Base-by-base conservation (phyloP, 2,329 filamentous ascomycete species). In the Penicillium crustosum region DNA sequence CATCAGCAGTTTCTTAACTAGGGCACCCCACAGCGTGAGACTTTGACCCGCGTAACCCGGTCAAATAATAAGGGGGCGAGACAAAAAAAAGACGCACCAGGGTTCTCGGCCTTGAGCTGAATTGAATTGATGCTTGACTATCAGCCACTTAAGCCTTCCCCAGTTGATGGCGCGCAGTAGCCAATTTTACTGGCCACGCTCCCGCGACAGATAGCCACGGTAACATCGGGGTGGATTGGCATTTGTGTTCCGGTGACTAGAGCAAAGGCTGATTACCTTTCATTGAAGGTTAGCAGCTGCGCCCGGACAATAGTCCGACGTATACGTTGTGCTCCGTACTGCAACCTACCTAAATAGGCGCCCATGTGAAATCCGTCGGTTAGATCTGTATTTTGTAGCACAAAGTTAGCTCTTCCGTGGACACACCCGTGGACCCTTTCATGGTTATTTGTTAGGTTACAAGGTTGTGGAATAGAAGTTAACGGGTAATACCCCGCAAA, bases 141-240 rank as follows among this genome's bases (percentile, higher is more conserved):
- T 27, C 36, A 55, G 61, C 63, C 61, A 60, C 51, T 9, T 27
- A 50, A 55, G 42, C 44, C 52, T 41, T 38, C 36, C 13, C 35
- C 38, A 42, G 42, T n/a, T 48, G 47, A 61, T 61, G 64, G 62
- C 64, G 61, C 42, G 42, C 53, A 38, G 29, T 17, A 12, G 21
- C 15, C 29, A 10, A 10, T 62, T 49, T 59, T 48, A 67, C 60
- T 67, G 65, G 65, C 59, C 60, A 44, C 29, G 29, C n/a, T 39
- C 44, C 19, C 27, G 41, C 27, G 38, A 23, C 48, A 33, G 56
- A 49, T 49, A 60, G 62, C 61, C 64, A 67, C 55, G 51, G 65
- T 67, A 61, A 36, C 63, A 67, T 67, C 58, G 58, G 48, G 54
- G n/a, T n/a, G 43, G 52, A 47, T 59, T 63, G 59, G 62, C 58